Evolutionary conservation across 2,329 filamentous ascomycete genomes (phyloP), one percentile per base, ranked within the genome.

Genomic region (Colletotrichum salicis): DNA sequence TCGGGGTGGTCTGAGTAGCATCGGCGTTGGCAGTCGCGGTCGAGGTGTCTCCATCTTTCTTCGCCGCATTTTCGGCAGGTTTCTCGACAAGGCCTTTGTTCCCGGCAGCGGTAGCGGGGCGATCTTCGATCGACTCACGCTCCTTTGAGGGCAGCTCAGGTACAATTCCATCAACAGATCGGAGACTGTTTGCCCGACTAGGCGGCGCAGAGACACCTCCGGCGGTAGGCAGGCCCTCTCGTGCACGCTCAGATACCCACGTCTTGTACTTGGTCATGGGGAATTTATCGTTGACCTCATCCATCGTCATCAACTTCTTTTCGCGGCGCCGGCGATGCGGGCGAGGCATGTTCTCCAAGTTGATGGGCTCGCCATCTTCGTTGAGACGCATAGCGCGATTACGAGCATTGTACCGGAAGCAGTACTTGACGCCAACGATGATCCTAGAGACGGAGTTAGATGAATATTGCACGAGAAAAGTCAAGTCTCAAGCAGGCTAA

Each of bases 271-370:
- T 98, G 76, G 91, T 92, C 84, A 98, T 90, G 0, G 96, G 96
- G 78, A 99, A 99, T 76, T 97, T 94, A 76, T 97, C 95, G 80
- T 99, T 98, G 74, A 99, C 96, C 83, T 99, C 96, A 73, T 99
- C 96, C 91, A 98, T 98, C 2, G 93, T 94, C 96, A 99, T 98
- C 76, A 99, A 83, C 82, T 98, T 99, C 90, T 99, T 99, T 83
- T 99, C 96, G 71, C 95, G 91, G 75, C 96, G 90, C 78, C 96
- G 90, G 69, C 96, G 90, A 80, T 96, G 95, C 62, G 94, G 92
- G 72, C 94, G 83, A 70, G 94, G 94, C 89, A 98, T 95, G 69
- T 92, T 89, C 70, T 95, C 90, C 75, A 99, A 86, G 74, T 95
- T 95, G 78, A 99, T 97, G 19, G 93, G 94, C 74, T 98, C 95